Evolutionary conservation across 148 eudicot genomes (phyloP).

Genomic region (Cornus suecica): DNA sequence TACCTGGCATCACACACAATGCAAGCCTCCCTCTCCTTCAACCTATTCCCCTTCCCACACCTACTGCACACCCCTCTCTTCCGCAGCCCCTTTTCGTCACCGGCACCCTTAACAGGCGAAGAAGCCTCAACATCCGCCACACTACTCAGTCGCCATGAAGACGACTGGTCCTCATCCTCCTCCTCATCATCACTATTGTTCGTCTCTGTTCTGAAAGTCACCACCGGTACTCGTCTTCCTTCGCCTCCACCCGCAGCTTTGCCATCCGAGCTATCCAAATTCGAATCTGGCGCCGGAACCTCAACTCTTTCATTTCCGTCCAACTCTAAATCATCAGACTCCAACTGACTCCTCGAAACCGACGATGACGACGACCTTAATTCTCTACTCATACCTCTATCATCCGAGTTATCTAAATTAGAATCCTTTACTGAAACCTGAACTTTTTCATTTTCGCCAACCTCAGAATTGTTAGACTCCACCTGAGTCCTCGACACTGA

Average conservation of each 20-base stretch:
- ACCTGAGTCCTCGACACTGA: neutral
- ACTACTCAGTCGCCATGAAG: conserved; percentile 13
- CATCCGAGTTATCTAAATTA: neutral
- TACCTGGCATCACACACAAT: conserved; percentile 36
- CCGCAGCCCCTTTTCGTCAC: conserved; percentile 6
- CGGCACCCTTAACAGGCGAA: neutral
- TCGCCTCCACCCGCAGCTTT: neutral
- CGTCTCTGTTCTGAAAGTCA: conserved; percentile 8
- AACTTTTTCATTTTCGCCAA: neutral
- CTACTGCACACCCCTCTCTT: conserved; percentile 28
- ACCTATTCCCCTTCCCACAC: conserved; percentile 24
- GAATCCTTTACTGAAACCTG: neutral
- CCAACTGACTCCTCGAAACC: neutral
- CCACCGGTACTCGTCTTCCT: conserved; percentile 4
- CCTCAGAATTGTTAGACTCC: neutral
- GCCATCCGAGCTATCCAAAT: neutral
- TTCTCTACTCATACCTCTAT: neutral
- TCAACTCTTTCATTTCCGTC: neutral
- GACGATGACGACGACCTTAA: conserved; percentile 8
- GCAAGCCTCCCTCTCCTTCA: conserved; percentile 25
- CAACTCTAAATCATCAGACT: neutral
- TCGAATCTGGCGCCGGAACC: neutral
- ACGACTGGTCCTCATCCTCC: conserved; percentile 11
- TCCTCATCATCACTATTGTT: no score
- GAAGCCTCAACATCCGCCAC: conserved; percentile 8